Percentiles rank a stretch among this genome's conserved stretches.
Conservation (phyloP, 148 eudicot genomes). For the Linanthus parryae region DNA sequence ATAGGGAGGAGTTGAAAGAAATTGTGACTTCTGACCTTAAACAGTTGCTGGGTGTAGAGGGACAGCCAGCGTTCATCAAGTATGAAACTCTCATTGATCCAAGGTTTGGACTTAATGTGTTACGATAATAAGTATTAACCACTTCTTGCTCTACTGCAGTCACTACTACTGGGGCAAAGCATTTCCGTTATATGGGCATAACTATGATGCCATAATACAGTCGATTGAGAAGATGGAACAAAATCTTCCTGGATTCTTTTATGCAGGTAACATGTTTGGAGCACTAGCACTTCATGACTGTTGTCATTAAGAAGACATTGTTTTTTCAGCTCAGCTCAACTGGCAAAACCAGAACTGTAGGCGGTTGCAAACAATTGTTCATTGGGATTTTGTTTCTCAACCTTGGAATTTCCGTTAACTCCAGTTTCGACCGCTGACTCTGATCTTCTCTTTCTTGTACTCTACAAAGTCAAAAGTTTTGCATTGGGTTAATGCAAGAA, state of each 20-base stretch:
- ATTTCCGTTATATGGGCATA: constrained; percentile 78
- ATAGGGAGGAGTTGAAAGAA: constrained; percentile 77
- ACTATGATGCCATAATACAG: constrained; percentile 55
- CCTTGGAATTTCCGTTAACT: too few species aligned
- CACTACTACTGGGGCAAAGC: constrained; percentile 89
- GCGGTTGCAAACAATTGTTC: too few species aligned
- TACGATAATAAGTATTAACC: constrained; percentile 4
- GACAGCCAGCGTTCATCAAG: constrained; percentile 35
- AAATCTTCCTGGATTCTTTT: constrained; percentile 82
- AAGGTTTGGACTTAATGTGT: not conserved
- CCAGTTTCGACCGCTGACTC: too few species aligned
- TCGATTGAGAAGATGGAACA: constrained; percentile 85
- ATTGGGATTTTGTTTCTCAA: too few species aligned
- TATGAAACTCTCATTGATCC: constrained; percentile 19
- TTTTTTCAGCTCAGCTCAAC: too few species aligned
- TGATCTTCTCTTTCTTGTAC: too few species aligned
- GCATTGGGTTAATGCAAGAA: too few species aligned
- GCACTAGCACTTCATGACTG: too few species aligned
- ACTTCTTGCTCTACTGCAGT: constrained; percentile 37
- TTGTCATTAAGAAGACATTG: too few species aligned
- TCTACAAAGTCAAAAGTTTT: too few species aligned
- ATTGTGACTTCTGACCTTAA: constrained; percentile 25
- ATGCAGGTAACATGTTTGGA: constrained; percentile 63
- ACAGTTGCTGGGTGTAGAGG: constrained; percentile 26
- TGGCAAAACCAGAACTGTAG: too few species aligned